A percentile compares a stretch with the other conserved stretches of the same genome.
Evolutionary conservation across 2,329 filamentous ascomycete species (phyloP).

Genomic region (Furcasterigmium sp.): DNA sequence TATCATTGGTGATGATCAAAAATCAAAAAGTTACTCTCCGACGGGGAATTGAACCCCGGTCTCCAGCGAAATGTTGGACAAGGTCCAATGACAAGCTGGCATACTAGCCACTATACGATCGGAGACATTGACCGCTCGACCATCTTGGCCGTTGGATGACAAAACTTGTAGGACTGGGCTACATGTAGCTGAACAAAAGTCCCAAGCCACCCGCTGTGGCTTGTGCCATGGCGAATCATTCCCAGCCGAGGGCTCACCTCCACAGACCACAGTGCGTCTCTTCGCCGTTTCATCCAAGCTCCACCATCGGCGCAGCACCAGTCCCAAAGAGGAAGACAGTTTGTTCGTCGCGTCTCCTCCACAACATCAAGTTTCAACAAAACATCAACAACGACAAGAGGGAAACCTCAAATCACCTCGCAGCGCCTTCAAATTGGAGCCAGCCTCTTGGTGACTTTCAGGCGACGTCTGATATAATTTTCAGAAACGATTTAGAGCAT

Average conservation of each 20-base stretch:
- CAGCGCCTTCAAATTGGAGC: too few species aligned
- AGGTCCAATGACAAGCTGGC: conserved; percentile 1
- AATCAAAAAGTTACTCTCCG: not conserved
- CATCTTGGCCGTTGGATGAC: not conserved
- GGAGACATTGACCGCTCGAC: not conserved
- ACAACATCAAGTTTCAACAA: not conserved
- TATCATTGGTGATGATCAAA: not conserved
- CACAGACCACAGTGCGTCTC: too few species aligned
- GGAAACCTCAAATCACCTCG: too few species aligned
- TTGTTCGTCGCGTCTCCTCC: conserved; percentile 8
- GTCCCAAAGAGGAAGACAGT: conserved; percentile 3
- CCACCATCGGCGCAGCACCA: conserved; percentile 2
- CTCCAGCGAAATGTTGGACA: not conserved
- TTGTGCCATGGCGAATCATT: too few species aligned
- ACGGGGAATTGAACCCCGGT: conserved; percentile 1
- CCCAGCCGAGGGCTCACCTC: too few species aligned
- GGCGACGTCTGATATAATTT: too few species aligned
- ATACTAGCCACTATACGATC: conserved; percentile 2
- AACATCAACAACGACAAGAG: not conserved
- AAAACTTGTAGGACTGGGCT: not conserved
- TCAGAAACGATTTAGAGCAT: too few species aligned
- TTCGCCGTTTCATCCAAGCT: too few species aligned
- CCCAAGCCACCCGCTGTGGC: conserved; percentile 2
- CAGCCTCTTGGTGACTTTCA: too few species aligned
- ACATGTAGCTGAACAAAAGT: not conserved